These are phyloP conservation scores for Acanthamoeba royreba DNA, from an alignment of 208 protist species.

Conservation along the genomic window DNA sequence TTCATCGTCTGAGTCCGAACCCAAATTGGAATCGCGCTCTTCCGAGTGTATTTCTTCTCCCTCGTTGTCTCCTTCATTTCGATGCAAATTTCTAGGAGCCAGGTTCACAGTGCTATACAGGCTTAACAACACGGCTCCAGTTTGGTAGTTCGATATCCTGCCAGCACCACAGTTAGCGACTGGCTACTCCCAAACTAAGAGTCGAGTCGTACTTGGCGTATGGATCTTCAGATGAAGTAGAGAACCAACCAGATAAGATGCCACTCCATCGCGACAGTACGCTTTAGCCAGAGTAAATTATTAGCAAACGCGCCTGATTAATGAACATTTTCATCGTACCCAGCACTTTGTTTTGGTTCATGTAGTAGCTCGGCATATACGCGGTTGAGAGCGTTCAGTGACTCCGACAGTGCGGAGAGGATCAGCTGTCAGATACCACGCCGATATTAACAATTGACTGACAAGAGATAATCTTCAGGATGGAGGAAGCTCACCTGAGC, in stretches of 20 bases:
- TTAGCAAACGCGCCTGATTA: no score
- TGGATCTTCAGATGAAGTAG: neutral
- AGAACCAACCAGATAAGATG: neutral
- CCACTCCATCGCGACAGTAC: neutral
- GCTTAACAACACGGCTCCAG: constrained; percentile 13
- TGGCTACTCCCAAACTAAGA: no score
- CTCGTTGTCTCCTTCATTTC: neutral
- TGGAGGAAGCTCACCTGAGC: no score
- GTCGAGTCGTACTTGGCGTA: neutral
- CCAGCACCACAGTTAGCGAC: neutral
- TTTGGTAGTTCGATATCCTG: neutral
- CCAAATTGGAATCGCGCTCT: no score
- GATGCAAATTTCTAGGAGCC: neutral
- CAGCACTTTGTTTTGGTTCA: neutral
- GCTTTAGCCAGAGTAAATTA: no score
- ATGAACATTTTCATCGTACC: no score
- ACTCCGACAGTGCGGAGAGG: no score
- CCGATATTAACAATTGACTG: no score
- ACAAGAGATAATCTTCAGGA: no score
- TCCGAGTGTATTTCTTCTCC: no score
- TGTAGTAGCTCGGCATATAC: neutral
- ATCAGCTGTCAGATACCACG: no score
- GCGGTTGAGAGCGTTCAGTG: neutral
- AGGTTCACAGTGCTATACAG: constrained; percentile 51
- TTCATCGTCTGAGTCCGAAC: no score